Conservation (phyloP, 169 alveolate genomes). For the Plasmodium coatneyi region DNA sequence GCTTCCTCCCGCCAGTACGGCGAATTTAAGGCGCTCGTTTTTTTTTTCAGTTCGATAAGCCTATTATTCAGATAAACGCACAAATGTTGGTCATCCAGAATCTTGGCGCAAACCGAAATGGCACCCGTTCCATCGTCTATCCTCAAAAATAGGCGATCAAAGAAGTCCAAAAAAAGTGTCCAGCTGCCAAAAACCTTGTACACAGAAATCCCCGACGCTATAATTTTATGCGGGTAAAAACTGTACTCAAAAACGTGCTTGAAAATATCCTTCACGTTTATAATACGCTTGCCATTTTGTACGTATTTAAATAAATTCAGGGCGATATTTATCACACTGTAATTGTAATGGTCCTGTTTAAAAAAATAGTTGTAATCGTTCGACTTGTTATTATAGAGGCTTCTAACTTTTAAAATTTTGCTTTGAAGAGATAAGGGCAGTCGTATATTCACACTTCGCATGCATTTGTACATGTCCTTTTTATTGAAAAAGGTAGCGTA, state of each 20-base stretch:
- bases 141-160: slow-evolving; percentile 29
- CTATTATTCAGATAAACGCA: slow-evolving; percentile 46
- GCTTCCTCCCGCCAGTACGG: slow-evolving; percentile 53
- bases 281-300: slow-evolving; percentile 57
- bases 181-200: slow-evolving; percentile 79
- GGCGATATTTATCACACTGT: slow-evolving; percentile 77
- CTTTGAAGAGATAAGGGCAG: slow-evolving; percentile 84
- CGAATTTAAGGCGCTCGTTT: slow-evolving; percentile 26
- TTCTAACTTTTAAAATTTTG: slow-evolving; percentile 83
- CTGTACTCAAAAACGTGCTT: slow-evolving; percentile 79
- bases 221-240: slow-evolving; percentile 80
- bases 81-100: slow-evolving; percentile 54
- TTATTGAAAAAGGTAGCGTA: slow-evolving; percentile 84
- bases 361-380: slow-evolving; percentile 83
- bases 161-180: slow-evolving; percentile 73
- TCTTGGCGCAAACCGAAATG: slow-evolving; percentile 25
- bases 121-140: slow-evolving; percentile 13
- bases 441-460: slow-evolving; percentile 80
- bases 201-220: slow-evolving; percentile 81
- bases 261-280: slow-evolving; percentile 71
- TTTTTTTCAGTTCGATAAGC: slow-evolving; percentile 50
- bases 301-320: slow-evolving; percentile 77
- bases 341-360: slow-evolving; percentile 82
- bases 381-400: slow-evolving; percentile 82
- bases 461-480: slow-evolving; percentile 76